Evolutionary conservation across 2,329 filamentous ascomycete species (phyloP).

Genomic region (Alternaria tenuissima): DNA sequence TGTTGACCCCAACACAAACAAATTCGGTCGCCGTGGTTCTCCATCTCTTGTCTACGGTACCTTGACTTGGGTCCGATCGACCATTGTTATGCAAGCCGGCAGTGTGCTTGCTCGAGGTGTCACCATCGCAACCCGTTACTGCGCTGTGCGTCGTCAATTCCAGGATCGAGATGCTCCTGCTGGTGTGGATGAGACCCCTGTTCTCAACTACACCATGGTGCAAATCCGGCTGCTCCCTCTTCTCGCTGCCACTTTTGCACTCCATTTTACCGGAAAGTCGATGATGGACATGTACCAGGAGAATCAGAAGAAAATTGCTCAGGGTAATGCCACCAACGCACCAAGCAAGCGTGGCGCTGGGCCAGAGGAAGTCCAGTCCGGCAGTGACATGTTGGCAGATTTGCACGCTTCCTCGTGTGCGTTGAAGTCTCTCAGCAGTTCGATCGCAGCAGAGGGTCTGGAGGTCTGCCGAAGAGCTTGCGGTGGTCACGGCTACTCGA

Average conservation of each 20-base stretch:
- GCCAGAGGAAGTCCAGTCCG: slow-evolving; percentile 72
- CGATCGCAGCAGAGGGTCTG: slow-evolving; percentile 75
- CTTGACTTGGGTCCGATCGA: slow-evolving; percentile 76
- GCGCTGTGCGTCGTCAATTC: slow-evolving; percentile 78
- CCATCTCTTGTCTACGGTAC: slow-evolving; percentile 77
- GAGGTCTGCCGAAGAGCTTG: slow-evolving; percentile 78
- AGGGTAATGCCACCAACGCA: slow-evolving; percentile 49
- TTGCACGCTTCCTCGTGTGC: slow-evolving; percentile 80
- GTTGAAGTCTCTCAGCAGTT: slow-evolving; percentile 76
- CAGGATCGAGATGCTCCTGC: slow-evolving; percentile 74
- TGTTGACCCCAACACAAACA: slow-evolving; percentile 72
- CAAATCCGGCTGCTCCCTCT: slow-evolving; percentile 76
- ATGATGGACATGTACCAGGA: slow-evolving; percentile 79
- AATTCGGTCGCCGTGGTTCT: slow-evolving; percentile 72
- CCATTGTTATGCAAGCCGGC: slow-evolving; percentile 77
- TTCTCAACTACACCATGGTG: slow-evolving; percentile 83
- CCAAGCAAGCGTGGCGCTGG: slow-evolving; percentile 63
- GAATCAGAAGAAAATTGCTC: slow-evolving; percentile 73
- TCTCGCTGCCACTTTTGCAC: slow-evolving; percentile 76
- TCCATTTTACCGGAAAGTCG: slow-evolving; percentile 78
- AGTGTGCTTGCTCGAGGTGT: slow-evolving; percentile 76
- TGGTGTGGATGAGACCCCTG: slow-evolving; percentile 72
- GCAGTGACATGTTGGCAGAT: slow-evolving; percentile 74
- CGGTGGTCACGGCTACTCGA: slow-evolving; percentile 79
- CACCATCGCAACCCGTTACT: slow-evolving; percentile 79